Conservation (phyloP, 1,284 basidiomycete genomes). For the Baeospora myosura region DNA sequence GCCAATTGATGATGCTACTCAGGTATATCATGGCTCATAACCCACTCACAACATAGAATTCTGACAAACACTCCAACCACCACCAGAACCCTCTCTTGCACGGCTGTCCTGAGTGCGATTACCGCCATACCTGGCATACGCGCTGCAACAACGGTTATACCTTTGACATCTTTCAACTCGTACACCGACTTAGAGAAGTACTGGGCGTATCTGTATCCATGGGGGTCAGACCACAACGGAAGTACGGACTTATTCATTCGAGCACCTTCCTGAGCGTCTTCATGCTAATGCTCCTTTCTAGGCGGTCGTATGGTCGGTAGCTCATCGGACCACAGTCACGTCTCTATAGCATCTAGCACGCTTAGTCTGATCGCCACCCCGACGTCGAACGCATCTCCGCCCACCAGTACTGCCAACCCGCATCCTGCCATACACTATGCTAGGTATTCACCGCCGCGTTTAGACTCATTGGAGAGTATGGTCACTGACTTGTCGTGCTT, state of each 20-base stretch:
- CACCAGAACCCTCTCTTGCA: too few species aligned
- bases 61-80: too few species aligned
- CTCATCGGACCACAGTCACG: constrained; percentile 30
- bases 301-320: constrained; percentile 36
- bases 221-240: constrained; percentile 40
- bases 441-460: constrained; percentile 17
- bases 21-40: too few species aligned
- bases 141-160: constrained; percentile 33
- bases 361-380: constrained; percentile 35
- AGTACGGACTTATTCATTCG: constrained; percentile 20
- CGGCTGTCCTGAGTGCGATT: too few species aligned
- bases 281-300: too few species aligned
- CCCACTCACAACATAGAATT: too few species aligned
- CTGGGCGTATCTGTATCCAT: constrained; percentile 37
- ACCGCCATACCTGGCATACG: too few species aligned
- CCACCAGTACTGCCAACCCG: constrained; percentile 31
- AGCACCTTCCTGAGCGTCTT: background rate
- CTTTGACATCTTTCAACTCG: constrained; percentile 30
- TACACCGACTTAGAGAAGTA: constrained; percentile 29
- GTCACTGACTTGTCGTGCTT: too few species aligned
- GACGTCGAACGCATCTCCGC: constrained; percentile 28
- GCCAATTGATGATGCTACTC: too few species aligned
- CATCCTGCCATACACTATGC: constrained; percentile 33
- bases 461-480: background rate
- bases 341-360: constrained; percentile 28